phyloP scores from a whole-genome alignment of 1,139 yeast genomes.

The Hyphopichia pseudoburtonii region DNA sequence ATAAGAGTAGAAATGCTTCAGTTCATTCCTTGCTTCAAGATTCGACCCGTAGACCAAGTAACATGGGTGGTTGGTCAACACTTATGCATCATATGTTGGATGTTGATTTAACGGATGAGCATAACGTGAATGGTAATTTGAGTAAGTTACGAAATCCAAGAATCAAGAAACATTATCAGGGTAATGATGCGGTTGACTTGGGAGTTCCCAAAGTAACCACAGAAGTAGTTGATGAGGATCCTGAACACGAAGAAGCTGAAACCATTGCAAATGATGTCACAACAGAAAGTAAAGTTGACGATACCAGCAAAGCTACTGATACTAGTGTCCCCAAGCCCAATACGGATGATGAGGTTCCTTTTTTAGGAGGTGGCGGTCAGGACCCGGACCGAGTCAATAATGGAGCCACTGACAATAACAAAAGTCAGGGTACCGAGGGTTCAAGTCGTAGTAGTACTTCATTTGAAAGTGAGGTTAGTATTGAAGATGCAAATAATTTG shows the following conservation, averaged over 20 bases:
- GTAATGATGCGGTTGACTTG: not conserved
- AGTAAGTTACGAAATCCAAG: conserved; percentile 36
- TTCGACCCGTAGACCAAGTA: conserved; percentile 20
- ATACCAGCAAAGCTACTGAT: too few species aligned
- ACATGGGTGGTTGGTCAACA: conserved; percentile 13
- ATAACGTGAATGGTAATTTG: conserved; percentile 23
- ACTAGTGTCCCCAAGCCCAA: too few species aligned
- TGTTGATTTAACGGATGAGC: conserved; percentile 25
- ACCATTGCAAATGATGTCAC: not conserved
- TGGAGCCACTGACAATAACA: not conserved
- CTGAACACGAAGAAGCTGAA: not conserved
- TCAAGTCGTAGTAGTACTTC: conserved; percentile 11
- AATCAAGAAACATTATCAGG: conserved; percentile 33
- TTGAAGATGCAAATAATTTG: conserved; percentile 10
- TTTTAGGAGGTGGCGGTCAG: not conserved
- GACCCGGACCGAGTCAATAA: not conserved
- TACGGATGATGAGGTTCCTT: not conserved
- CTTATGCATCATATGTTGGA: conserved; percentile 28
- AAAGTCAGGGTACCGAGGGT: conserved; percentile 3
- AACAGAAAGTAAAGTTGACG: not conserved
- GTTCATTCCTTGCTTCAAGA: conserved; percentile 29
- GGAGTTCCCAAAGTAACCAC: not conserved
- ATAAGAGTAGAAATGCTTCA: conserved; percentile 20
- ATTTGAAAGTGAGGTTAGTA: conserved; percentile 14
- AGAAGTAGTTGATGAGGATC: not conserved